Percentiles rank a stretch among this genome's conserved stretches.
phyloP scores from a whole-genome alignment of 306 rosid genomes.

The Begonia fuchsioides region DNA sequence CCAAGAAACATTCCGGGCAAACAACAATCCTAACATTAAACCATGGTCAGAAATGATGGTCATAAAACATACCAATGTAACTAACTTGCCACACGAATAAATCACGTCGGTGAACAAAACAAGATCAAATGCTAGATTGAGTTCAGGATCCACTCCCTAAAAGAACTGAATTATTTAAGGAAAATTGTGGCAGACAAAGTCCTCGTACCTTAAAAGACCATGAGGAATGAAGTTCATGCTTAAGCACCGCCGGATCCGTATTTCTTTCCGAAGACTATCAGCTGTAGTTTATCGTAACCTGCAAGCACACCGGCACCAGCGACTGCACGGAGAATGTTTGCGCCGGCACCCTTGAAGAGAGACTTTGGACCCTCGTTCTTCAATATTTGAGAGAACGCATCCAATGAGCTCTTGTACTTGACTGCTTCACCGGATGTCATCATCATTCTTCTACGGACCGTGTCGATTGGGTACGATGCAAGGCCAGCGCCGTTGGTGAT shows the following conservation, averaged over 20 bases:
- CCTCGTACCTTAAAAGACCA: constrained; percentile 26
- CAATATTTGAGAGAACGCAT: constrained; percentile 60
- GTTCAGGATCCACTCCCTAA: constrained; percentile 47
- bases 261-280: too few species aligned
- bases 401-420: constrained; percentile 71
- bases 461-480: constrained; percentile 88
- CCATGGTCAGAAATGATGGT: too few species aligned
- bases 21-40: too few species aligned
- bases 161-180: constrained; percentile 50
- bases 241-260: constrained; percentile 71
- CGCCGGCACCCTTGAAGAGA: constrained; percentile 91
- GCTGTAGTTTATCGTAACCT: constrained; percentile 86
- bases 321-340: constrained; percentile 78
- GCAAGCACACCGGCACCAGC: constrained; percentile 98
- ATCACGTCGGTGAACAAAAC: constrained; percentile 7
- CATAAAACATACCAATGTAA: too few species aligned
- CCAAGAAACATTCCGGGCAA: too few species aligned
- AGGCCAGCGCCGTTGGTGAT: constrained; percentile 87
- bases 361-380: constrained; percentile 86
- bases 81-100: neutral
- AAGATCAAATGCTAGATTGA: constrained; percentile 16
- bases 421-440: constrained; percentile 97
- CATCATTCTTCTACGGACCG: constrained; percentile 97
- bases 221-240: neutral
- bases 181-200: constrained; percentile 48